A percentile compares a stretch with the other conserved stretches of the same genome.
Conservation (phyloP, 2,329 filamentous ascomycete genomes). For the Mariannaea elegans region DNA sequence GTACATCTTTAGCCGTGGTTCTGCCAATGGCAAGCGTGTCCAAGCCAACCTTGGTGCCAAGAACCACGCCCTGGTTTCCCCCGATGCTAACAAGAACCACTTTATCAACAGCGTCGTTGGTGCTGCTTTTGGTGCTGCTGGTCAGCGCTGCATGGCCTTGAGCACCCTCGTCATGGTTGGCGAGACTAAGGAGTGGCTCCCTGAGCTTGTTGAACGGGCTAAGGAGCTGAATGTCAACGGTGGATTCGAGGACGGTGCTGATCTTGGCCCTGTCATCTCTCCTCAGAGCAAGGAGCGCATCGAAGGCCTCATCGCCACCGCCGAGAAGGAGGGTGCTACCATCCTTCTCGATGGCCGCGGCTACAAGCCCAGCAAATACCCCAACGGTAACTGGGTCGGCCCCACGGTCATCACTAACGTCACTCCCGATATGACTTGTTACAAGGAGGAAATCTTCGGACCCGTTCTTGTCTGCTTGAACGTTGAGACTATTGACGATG, state of each 20-base stretch:
- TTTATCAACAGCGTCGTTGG: conserved; percentile 85
- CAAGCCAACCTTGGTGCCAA: conserved; percentile 90
- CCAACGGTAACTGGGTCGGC: conserved; percentile 85
- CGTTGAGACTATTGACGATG: conserved; percentile 80
- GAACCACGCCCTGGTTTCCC: conserved; percentile 86
- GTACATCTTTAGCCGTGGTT: conserved; percentile 83
- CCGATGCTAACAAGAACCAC: conserved; percentile 91
- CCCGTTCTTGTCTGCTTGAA: conserved; percentile 85
- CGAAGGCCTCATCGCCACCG: conserved; percentile 77
- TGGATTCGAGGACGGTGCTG: conserved; percentile 82
- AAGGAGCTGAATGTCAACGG: conserved; percentile 79
- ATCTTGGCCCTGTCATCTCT: conserved; percentile 84
- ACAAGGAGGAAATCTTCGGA: conserved; percentile 86
- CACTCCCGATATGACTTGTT: conserved; percentile 83
- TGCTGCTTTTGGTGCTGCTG: conserved; percentile 85
- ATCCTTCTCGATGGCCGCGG: conserved; percentile 85
- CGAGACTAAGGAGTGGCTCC: conserved; percentile 84
- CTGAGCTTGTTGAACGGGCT: conserved; percentile 79
- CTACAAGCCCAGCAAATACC: conserved; percentile 79
- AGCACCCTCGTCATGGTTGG: conserved; percentile 85
- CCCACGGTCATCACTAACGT: conserved; percentile 87
- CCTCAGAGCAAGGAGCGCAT: conserved; percentile 82
- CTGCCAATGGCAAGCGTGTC: conserved; percentile 86
- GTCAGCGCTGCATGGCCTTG: conserved; percentile 87
- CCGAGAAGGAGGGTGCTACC: conserved; percentile 82